A percentile compares a stretch with the other conserved stretches of the same genome.
These are phyloP conservation scores for Pythium scleroteichum DNA, from an alignment of 352 stramenopile genomes.

Conservation along the genomic window DNA sequence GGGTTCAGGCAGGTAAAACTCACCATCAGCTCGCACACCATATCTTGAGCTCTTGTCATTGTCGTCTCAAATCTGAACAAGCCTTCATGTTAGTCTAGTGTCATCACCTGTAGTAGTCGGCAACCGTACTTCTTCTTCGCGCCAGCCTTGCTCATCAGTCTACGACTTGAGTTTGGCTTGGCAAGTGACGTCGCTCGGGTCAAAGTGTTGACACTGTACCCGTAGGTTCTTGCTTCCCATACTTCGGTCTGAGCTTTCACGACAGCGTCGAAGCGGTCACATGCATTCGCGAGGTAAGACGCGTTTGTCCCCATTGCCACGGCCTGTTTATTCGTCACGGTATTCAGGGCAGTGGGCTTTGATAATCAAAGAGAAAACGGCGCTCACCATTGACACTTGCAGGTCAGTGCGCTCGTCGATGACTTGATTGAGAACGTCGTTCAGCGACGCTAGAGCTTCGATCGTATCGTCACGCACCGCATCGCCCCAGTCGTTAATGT, in stretches of 20 bases:
- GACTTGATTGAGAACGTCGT: conserved; percentile 72
- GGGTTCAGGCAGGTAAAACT: conserved; percentile 11
- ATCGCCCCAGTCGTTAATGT: conserved; percentile 81
- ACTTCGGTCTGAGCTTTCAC: conserved; percentile 68
- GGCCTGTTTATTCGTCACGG: conserved; percentile 37
- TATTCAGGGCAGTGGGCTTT: neutral
- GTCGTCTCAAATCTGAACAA: conserved; percentile 64
- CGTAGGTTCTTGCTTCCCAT: conserved; percentile 70
- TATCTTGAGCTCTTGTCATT: conserved; percentile 75
- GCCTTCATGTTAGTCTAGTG: too few species aligned
- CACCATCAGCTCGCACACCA: conserved; percentile 85
- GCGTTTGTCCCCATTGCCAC: conserved; percentile 78
- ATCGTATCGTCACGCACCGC: conserved; percentile 76
- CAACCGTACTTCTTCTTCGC: conserved; percentile 77
- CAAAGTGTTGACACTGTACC: conserved; percentile 70
- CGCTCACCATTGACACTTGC: conserved; percentile 68
- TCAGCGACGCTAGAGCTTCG: conserved; percentile 66
- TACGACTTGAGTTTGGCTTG: conserved; percentile 52
- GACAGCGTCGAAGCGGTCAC: conserved; percentile 61
- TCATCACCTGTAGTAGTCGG: too few species aligned
- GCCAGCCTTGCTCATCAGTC: conserved; percentile 57
- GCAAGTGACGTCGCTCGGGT: conserved; percentile 25
- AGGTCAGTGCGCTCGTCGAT: conserved; percentile 75
- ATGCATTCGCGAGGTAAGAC: conserved; percentile 66
- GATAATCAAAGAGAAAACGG: neutral